These are phyloP conservation scores for Starmera quercuum DNA, from an alignment of 805 yeast genomes.

Conservation along the genomic window DNA sequence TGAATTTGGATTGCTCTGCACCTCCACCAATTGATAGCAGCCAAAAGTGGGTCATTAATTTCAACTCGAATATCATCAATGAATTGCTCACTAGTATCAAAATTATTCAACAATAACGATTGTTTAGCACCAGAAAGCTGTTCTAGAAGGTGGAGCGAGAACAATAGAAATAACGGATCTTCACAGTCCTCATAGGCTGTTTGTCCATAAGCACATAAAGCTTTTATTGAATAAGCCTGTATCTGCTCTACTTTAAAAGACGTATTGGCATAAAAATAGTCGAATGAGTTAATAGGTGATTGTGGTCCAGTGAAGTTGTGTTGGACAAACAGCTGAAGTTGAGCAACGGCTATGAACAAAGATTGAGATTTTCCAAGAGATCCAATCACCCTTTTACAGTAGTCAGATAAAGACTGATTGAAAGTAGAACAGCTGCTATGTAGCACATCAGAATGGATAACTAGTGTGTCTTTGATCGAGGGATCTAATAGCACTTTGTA, in stretches of 20 bases:
- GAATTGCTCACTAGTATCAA: constrained; percentile 22
- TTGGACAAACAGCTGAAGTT: constrained; percentile 65
- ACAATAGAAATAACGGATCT: constrained; percentile 36
- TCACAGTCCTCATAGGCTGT: constrained; percentile 56
- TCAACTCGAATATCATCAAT: constrained; percentile 8
- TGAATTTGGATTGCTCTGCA: constrained; percentile 61
- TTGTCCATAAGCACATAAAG: constrained; percentile 57
- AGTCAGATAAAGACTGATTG: constrained; percentile 5
- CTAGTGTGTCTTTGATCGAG: constrained; percentile 1
- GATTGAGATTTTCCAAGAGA: constrained; percentile 6
- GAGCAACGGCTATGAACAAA: constrained; percentile 36
- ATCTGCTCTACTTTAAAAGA: constrained; percentile 7
- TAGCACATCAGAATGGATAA: constrained; percentile 1
- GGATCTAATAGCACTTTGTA: constrained; percentile 9
- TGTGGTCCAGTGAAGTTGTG: constrained; percentile 81
- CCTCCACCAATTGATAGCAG: constrained; percentile 69
- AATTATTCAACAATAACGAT: constrained; percentile 20
- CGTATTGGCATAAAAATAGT: constrained; percentile 17
- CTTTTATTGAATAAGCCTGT: constrained; percentile 22
- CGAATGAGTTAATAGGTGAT: constrained; percentile 28
- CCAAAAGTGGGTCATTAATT: constrained; percentile 19
- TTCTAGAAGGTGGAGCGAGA: constrained; percentile 39
- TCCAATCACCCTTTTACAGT: neutral
- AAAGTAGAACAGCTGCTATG: constrained; percentile 2
- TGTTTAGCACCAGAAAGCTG: constrained; percentile 22